These are phyloP conservation scores for Syzygium aromaticum DNA, from an alignment of 345 rosid genomes.

Conservation along the genomic window DNA sequence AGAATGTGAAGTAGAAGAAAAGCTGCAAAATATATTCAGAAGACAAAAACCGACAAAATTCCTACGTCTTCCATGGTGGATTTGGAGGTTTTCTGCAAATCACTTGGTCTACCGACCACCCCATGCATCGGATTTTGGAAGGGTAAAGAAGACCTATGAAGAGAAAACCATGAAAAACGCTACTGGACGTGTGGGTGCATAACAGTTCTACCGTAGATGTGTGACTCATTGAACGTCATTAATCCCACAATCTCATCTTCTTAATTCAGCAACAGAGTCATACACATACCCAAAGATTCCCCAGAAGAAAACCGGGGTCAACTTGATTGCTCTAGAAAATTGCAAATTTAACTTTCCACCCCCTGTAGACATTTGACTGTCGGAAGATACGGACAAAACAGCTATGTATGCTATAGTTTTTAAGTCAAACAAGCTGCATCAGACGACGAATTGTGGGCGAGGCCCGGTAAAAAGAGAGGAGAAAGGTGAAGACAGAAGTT, in stretches of 20 bases:
- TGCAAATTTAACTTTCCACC: conserved; percentile 64
- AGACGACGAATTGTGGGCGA: not conserved
- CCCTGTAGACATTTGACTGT: conserved; percentile 59
- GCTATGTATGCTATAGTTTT: not conserved
- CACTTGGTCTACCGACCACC: conserved; percentile 88
- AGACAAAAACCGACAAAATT: not conserved
- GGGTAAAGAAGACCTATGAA: conserved; percentile 67
- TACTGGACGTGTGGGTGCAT: not conserved
- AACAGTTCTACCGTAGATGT: not conserved
- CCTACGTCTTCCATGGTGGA: conserved; percentile 84
- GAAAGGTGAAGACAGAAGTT: not conserved
- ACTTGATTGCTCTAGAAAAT: conserved; percentile 67
- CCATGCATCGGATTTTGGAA: conserved; percentile 64
- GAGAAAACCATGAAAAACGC: not conserved
- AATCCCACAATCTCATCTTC: not conserved
- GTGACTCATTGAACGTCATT: not conserved
- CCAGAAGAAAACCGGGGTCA: conserved; percentile 78
- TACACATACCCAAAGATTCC: conserved; percentile 67
- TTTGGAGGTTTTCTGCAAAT: conserved; percentile 51
- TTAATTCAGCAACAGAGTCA: not conserved
- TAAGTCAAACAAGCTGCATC: not conserved
- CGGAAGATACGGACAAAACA: not conserved
- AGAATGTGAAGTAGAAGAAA: not conserved
- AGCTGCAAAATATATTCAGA: not conserved
- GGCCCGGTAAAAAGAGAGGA: not conserved